Base-by-base conservation (phyloP, 495 filamentous ascomycete genomes). In the Penicillium pulvis region DNA sequence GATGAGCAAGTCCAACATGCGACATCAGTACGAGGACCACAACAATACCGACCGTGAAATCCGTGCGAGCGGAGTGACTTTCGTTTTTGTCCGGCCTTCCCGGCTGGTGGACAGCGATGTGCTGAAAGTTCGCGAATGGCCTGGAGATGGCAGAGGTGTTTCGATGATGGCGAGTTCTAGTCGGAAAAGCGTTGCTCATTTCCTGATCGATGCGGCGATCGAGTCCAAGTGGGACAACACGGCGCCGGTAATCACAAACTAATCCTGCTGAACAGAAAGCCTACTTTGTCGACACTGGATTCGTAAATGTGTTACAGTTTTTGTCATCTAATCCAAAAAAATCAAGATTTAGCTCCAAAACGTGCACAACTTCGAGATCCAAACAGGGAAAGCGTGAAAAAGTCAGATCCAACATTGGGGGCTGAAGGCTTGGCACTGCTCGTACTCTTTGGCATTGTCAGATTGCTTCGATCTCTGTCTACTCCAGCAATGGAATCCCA, bases 1-100 rank as follows among this genome's bases (percentile, higher is more conserved):
- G 47, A 74, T 80, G 73, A 63, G 64, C 57, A 75, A 70, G 64
- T 75, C 75, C 54, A 80, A 79, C 49, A 70, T 80, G 71, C 73
- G 67, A 53, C 72, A 75, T 58, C 70, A 72, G 49, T 76, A 78
- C 46, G 72, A 73, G 20, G 78, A 80, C 59, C 78, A 80, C 57
- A 68, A 71, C 49, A 59, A 72, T 35, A 66, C 75, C 23, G 77
- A 75, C 45, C 59, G 65, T 45, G 73, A 76, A 57, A 68, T 79
- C 51, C 71, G 75, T 43, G 52, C 56, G 10, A 75, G 67, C 53
- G 74, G 72, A 17, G 63, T 78, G 33, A 69, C 74, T 35, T 79
- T 64, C 69, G 77, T 77, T 44, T 62, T 77, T 59, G 78, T 77
- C 51, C 70, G 78, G 19, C 74, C 76, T 20, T 65, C 69, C 19